phyloP scores from a whole-genome alignment of 2,329 filamentous ascomycete species.

The Acarospora socialis region DNA sequence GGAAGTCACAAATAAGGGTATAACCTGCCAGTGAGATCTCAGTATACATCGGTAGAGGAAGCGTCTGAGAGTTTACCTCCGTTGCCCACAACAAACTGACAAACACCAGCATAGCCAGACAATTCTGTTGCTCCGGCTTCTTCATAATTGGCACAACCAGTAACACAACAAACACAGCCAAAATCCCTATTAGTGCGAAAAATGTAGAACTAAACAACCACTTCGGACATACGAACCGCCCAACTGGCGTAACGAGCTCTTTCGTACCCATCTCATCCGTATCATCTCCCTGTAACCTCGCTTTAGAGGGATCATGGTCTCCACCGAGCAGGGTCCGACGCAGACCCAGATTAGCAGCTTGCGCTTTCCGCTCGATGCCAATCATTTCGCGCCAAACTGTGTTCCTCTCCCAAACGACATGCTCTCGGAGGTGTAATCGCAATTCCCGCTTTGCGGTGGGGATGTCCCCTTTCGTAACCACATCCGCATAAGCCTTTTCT shows the following conservation, averaged over 20 bases:
- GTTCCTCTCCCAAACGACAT: constrained; percentile 97
- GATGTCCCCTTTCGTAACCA: constrained; percentile 71
- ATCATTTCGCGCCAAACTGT: constrained; percentile 99
- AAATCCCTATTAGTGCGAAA: constrained; percentile 55
- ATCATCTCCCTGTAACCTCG: constrained; percentile 74
- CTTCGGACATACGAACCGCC: constrained; percentile 56
- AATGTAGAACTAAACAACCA: constrained; percentile 80
- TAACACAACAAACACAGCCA: constrained; percentile 60
- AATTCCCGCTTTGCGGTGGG: constrained; percentile 68
- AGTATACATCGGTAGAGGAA: constrained; percentile 4
- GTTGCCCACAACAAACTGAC: constrained; percentile 94
- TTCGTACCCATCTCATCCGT: constrained; percentile 45
- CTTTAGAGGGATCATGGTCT: constrained; percentile 51
- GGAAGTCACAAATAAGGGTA: constrained; percentile 92
- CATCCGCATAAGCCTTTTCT: constrained; percentile 64
- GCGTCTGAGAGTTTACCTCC: too few species aligned
- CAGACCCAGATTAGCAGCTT: constrained; percentile 79
- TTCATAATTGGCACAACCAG: constrained; percentile 71
- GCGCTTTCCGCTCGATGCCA: constrained; percentile 86
- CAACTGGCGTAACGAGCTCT: constrained; percentile 65
- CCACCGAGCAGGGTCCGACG: constrained; percentile 64
- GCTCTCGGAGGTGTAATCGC: constrained; percentile 79
- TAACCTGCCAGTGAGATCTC: constrained; percentile 56
- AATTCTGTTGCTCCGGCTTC: constrained; percentile 84
- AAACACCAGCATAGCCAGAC: constrained; percentile 81